Base-by-base conservation (phyloP, 345 rosid species). In the Odontarrhena argentea region DNA sequence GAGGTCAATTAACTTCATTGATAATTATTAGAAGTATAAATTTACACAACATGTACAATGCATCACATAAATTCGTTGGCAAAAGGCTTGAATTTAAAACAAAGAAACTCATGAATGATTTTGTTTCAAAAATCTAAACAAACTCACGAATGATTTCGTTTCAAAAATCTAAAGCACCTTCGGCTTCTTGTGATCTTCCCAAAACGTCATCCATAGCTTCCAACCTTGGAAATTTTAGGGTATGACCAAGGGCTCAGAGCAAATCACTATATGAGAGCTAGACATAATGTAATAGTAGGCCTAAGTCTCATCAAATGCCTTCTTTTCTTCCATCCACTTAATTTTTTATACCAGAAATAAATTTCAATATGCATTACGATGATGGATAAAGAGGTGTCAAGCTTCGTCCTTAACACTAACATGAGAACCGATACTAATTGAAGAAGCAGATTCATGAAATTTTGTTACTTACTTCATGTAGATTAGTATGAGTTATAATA, bases 251-350 rank as follows among this genome's bases (percentile, higher is more conserved):
- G 45, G 68, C 57, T 44, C 50, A 37, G 55, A 59, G 10, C 35
- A 60, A 40, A 36, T 18, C 22, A 18, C 22, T 18, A 18, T 18
- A 18, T 46, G 35, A 51, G 56, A 49, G 60, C 56, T 44, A 57
- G 61, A 51, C 14, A 60, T 37, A 34, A 25, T 51, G 18, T 7
- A 73, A 52, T 55, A 30, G 46, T 47, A 51, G 63, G 60, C 71
- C 68, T 84, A 81, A 12, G 44, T 50, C 49, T 70, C 67, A 55
- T 67, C 42, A 70, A 48, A 24, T 38, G 42, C 50, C 41, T 79
- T 70, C 43, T 72, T 60, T 61, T 76, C 80, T 60, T 68, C 78
- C 47, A 78, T 55, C 87, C 83, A 83, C 18, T 71, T 69, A 67
- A 83, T 67, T 61, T 78, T 81, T 87, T 85, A 65, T 40, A 71